Evolutionary conservation across 2,329 filamentous ascomycete genomes (phyloP).

Genomic region (Aspergillus terreus): DNA sequence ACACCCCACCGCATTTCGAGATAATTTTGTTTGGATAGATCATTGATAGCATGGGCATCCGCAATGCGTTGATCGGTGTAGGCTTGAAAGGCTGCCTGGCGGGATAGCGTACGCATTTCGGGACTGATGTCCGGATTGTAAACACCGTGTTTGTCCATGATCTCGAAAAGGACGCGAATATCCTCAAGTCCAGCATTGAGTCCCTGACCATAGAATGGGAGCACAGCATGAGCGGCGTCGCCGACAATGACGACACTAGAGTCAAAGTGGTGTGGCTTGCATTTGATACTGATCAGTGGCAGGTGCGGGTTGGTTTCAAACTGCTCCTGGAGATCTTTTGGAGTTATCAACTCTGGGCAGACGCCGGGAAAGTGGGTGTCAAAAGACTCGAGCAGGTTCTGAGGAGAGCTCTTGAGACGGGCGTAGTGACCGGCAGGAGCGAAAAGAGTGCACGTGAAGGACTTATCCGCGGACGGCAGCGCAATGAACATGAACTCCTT

Average conservation of each 20-base stretch:
- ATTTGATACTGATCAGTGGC: constrained; percentile 90
- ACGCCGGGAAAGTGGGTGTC: constrained; percentile 83
- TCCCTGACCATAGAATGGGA: constrained; percentile 96
- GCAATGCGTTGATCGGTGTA: constrained; percentile 72
- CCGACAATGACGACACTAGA: constrained; percentile 80
- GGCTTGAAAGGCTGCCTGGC: constrained; percentile 56
- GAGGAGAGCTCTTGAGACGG: constrained; percentile 61
- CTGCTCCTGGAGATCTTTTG: constrained; percentile 65
- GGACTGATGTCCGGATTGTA: constrained; percentile 28
- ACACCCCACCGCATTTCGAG: constrained; percentile 89
- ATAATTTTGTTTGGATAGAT: constrained; percentile 87
- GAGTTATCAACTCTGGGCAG: constrained; percentile 55
- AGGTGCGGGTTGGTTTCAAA: constrained; percentile 83
- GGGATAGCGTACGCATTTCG: constrained; percentile 44
- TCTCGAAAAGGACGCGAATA: constrained; percentile 79
- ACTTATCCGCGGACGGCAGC: constrained; percentile 80
- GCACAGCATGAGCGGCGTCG: constrained; percentile 95
- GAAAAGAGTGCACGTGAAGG: constrained; percentile 94
- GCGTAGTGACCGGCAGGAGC: constrained; percentile 68
- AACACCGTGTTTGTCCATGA: constrained; percentile 66
- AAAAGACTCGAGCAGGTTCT: constrained; percentile 79
- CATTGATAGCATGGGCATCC: constrained; percentile 87
- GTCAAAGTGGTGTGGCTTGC: constrained; percentile 77
- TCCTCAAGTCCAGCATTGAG: constrained; percentile 98
- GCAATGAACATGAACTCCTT: constrained; percentile 98